Conservation (phyloP, 257 asterid genomes). For the Nemophila menziesii region DNA sequence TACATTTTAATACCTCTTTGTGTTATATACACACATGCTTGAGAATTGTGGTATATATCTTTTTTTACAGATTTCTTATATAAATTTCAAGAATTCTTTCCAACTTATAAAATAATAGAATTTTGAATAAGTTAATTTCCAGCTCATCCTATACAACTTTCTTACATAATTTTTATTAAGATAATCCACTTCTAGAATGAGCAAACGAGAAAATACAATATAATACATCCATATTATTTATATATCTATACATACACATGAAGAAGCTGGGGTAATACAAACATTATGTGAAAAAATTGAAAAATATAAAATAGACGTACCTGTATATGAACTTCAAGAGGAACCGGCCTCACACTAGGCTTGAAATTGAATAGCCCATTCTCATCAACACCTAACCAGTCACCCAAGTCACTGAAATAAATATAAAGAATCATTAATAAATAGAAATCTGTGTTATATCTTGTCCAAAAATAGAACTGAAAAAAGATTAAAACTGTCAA, state of each 20-base stretch:
- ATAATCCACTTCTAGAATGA: not conserved
- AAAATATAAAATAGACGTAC: constrained; percentile 31
- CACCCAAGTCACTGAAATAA: constrained; percentile 75
- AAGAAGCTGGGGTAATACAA: not conserved
- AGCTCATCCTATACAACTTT: not conserved
- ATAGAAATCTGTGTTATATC: not conserved
- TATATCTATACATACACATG: not conserved
- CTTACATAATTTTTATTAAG: not conserved
- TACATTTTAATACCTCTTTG: not conserved
- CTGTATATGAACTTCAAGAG: constrained; percentile 99
- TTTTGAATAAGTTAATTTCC: too few relatives aligned
- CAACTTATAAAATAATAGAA: too few relatives aligned
- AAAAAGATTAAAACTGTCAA: constrained; percentile 1
- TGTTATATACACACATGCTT: not conserved
- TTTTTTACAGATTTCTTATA: too few relatives aligned
- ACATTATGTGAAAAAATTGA: constrained; percentile 7
- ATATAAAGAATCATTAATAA: constrained; percentile 1
- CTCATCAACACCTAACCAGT: constrained; percentile 97
- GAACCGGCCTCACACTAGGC: constrained; percentile 99
- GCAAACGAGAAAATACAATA: not conserved
- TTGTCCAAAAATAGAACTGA: not conserved
- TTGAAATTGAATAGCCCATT: constrained; percentile 87
- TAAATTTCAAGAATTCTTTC: too few relatives aligned
- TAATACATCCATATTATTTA: not conserved
- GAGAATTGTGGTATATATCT: too few relatives aligned